Evolutionary conservation across 1,139 yeast species (phyloP), one percentile per base, ranked within the genome.

Genomic region (Scheffersomyces segobiensis): DNA sequence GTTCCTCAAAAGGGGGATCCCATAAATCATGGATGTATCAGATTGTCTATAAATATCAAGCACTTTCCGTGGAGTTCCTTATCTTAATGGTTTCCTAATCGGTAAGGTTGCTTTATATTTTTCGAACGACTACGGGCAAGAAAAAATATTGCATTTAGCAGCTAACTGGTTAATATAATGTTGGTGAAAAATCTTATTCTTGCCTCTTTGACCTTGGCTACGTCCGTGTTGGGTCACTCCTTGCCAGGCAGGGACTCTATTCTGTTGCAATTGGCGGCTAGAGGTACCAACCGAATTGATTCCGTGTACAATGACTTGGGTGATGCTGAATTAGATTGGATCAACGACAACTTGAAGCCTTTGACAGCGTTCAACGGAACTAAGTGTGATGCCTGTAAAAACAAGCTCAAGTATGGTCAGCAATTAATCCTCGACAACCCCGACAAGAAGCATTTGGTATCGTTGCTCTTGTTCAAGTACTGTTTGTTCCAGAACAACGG

Each of bases 371-470:
- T 63, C 65, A 75, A 73, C 58, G 78, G 78, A 14, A 64, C 78
- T 20, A 65, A 67, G 50, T 79, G 82, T 62, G 74, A 72, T 55
- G 62, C 68, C 47, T 79, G 82, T 64, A 78, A 79, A 63, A 63
- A 75, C 64, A 75, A 72, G 60, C 66, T 79, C 57, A 70, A 61
- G 59, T 78, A 70, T 59, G 78, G 77, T 46, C 68, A 71, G 56
- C 53, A 61, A 3, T 67, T 78, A 56, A 55, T 76, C 46, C 65
- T 70, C 17, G 64, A 69, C 42, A 64, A 71, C 52, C 80, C 81
- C 2, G 74, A 74, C 3, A 68, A 77, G 56, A 67, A 71, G 53
- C 81, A 78, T 63, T 72, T 79, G 64, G 68, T 78, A 51, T 68
- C 77, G 53, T 71, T 79, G 55, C 65, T 77, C 50, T 67, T 79